These are phyloP conservation scores for Pseudodiploospora longispora DNA, from an alignment of 2,329 filamentous ascomycete genomes.

Conservation along the genomic window DNA sequence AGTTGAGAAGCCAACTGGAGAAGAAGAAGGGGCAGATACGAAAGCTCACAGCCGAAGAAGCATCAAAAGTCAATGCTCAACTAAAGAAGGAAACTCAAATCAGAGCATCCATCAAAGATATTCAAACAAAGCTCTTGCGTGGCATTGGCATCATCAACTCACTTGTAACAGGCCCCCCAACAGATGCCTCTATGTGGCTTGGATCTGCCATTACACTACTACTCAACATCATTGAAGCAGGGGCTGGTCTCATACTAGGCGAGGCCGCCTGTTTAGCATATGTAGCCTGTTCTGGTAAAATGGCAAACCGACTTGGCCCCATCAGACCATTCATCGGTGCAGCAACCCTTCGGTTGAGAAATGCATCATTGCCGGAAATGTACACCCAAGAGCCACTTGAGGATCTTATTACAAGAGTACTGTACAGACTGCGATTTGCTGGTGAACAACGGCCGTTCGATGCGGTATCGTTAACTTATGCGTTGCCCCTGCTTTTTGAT, in stretches of 20 bases:
- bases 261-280: conserved; percentile 72
- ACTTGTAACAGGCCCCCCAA: conserved; percentile 80
- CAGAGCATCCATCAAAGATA: conserved; percentile 58
- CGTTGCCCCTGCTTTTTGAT: conserved; percentile 71
- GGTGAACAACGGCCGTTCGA: conserved; percentile 94
- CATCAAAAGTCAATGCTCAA: conserved; percentile 83
- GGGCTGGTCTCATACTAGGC: conserved; percentile 73
- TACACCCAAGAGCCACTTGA: conserved; percentile 75
- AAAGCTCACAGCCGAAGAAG: conserved; percentile 85
- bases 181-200: conserved; percentile 82
- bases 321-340: conserved; percentile 79
- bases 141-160: conserved; percentile 80
- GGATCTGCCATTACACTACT: conserved; percentile 69
- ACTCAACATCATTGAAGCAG: conserved; percentile 66
- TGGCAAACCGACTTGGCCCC: conserved; percentile 64
- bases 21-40: conserved; percentile 86
- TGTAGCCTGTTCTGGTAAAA: conserved; percentile 67
- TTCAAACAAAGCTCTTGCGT: conserved; percentile 65
- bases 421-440: conserved; percentile 84
- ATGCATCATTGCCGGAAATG: conserved; percentile 63
- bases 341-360: conserved; percentile 73
- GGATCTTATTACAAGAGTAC: conserved; percentile 73
- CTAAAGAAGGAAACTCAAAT: conserved; percentile 79
- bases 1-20: conserved; percentile 78
- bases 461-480: conserved; percentile 76